Conservation (phyloP, 768 basidiomycete genomes). For the Leccinum sublutescens region DNA sequence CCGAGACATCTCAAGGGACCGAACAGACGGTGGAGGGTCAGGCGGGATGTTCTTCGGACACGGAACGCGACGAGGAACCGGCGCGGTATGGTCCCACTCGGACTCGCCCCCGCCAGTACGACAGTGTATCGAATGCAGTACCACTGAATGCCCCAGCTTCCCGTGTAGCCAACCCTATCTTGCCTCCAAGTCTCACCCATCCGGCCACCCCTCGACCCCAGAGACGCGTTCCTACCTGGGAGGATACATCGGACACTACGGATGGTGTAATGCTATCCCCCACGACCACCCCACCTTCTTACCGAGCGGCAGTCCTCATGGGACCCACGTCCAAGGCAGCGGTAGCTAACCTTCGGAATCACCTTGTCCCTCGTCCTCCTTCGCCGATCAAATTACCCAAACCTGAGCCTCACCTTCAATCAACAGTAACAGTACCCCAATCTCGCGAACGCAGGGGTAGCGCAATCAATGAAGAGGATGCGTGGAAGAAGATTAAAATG, state of each 20-base stretch:
- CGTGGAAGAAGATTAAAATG: conserved; percentile 75
- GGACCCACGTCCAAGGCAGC: conserved; percentile 16
- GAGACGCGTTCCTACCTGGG: conserved; percentile 31
- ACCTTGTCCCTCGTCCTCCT: conserved; percentile 15
- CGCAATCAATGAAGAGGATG: conserved; percentile 66
- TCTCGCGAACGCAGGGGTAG: conserved; percentile 44
- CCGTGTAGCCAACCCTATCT: conserved; percentile 23
- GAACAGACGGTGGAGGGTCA: conserved; percentile 16
- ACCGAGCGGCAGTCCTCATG: conserved; percentile 42
- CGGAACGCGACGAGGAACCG: conserved; percentile 25
- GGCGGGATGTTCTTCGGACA: conserved; percentile 14
- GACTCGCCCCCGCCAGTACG: conserved; percentile 8
- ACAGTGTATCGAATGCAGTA: conserved; percentile 10
- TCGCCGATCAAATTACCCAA: conserved; percentile 34
- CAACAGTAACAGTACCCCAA: conserved; percentile 16
- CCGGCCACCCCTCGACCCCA: conserved; percentile 31
- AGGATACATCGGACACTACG: conserved; percentile 38
- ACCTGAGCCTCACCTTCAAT: conserved; percentile 18
- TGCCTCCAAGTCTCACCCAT: conserved; percentile 29
- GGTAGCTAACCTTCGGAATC: conserved; percentile 13
- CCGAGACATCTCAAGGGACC: conserved; percentile 16
- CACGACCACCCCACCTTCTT: conserved; percentile 49
- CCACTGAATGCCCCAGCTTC: conserved; percentile 6
- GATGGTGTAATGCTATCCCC: conserved; percentile 31
- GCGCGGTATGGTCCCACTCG: conserved; percentile 4